Base-by-base conservation (phyloP, 164 flowering plant genomes). In the Santalum album region DNA sequence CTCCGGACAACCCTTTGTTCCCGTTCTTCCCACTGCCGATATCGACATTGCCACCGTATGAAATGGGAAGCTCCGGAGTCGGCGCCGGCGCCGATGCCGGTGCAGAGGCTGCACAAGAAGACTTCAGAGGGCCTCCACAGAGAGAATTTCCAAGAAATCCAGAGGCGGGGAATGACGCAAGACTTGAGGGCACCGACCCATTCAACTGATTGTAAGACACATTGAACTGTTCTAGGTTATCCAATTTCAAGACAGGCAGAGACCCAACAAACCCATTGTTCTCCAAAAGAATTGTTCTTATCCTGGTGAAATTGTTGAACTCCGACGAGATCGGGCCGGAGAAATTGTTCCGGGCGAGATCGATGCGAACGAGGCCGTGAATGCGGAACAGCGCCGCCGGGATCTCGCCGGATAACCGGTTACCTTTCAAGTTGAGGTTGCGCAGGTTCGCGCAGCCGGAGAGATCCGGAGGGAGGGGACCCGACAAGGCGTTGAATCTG, bases 101-200 rank as follows among this genome's bases (percentile, higher is more conserved):
- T 2, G 61, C 69, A 17, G 72, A n/a, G n/a, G n/a, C n/a, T n/a
- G n/a, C n/a, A n/a, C n/a, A 58, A 48, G 87, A 82, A 35, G 51
- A 49, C 0, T 29, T 55, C 19, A 92, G 64, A 0, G 99, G 99
- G 2, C 57, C 43, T 1, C 97, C 99, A 49, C 99, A 92, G 2
- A 89, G 78, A 0, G 75, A 64, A 58, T 75, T 90, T 1, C 92
- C 95, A 9, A 34, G 5, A 51, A 86, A 90, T 0, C 85, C 59
- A 16, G 47, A 25, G 0, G 64, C 22, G 2, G 63, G 56, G 51
- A 65, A 68, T 0, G 21, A 19, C 19, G 56, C 27, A 1, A 88
- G 62, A 3, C 38, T 53, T 22, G n/a, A 20, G 1, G 96, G 98
- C 1, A 90, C 65, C 0, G 83, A 72, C 22, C 98, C 98, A 11